Evolutionary conservation across 352 stramenopile genomes (phyloP).

Genomic region (Phytophthora sojae): DNA sequence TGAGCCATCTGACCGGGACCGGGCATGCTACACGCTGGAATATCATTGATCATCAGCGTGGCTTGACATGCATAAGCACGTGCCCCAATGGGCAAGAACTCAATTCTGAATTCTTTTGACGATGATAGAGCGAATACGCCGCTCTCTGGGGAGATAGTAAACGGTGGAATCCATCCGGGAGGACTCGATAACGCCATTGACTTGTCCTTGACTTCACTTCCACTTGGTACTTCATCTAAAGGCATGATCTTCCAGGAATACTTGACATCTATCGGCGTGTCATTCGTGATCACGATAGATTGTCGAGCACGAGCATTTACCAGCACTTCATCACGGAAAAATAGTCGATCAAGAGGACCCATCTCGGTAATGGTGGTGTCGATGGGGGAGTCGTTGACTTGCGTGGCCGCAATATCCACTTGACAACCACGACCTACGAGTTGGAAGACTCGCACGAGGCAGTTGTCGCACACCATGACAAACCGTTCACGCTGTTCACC

Average conservation of each 20-base stretch:
- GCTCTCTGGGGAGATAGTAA: slow-evolving; percentile 42
- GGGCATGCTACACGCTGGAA: slow-evolving; percentile 65
- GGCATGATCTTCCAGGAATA: slow-evolving; percentile 63
- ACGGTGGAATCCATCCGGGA: slow-evolving; percentile 36
- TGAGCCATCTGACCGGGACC: slow-evolving; percentile 48
- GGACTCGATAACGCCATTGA: slow-evolving; percentile 10
- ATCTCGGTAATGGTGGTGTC: slow-evolving; percentile 57
- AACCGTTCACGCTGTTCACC: slow-evolving; percentile 71
- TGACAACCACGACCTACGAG: slow-evolving; percentile 72
- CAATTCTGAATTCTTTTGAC: slow-evolving; percentile 49
- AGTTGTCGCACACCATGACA: slow-evolving; percentile 88
- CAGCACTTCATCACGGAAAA: slow-evolving; percentile 55
- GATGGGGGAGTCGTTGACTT: slow-evolving; percentile 55
- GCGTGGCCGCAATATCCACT: slow-evolving; percentile 61
- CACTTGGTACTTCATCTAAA: background rate
- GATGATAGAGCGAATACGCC: slow-evolving; percentile 56
- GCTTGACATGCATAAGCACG: slow-evolving; percentile 38
- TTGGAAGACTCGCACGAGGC: slow-evolving; percentile 77
- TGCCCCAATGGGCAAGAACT: slow-evolving; percentile 48
- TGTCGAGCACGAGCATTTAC: slow-evolving; percentile 44
- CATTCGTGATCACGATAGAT: slow-evolving; percentile 62
- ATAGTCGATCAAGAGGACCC: slow-evolving; percentile 52
- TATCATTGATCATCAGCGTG: slow-evolving; percentile 52
- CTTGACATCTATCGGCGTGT: slow-evolving; percentile 68
- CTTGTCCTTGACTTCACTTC: slow-evolving; percentile 12